Conservation (phyloP, 1,284 basidiomycete species). For the Heliocybe sulcata region DNA sequence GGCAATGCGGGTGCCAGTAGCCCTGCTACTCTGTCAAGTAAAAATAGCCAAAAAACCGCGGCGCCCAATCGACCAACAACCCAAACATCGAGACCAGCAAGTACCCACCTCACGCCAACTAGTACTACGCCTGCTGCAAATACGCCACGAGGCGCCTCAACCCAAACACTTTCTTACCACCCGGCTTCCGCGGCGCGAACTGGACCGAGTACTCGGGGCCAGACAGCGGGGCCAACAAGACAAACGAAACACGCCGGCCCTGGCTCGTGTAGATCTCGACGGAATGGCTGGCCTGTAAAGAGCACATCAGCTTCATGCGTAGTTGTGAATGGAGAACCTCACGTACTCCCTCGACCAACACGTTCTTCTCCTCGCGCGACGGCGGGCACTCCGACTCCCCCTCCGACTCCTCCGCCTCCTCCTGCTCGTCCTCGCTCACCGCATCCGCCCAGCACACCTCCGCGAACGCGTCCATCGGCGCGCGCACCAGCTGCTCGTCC, state of each 20-base stretch:
- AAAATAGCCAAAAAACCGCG: too few species aligned
- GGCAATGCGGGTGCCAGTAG: too few species aligned
- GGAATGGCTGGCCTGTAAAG: not conserved
- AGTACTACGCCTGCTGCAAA: not conserved
- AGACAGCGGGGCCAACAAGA: not conserved
- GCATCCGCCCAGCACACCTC: constrained; percentile 7
- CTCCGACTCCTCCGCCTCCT: not conserved
- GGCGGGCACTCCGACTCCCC: not conserved
- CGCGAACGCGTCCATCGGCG: constrained; percentile 12
- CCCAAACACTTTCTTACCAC: not conserved
- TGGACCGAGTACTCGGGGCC: not conserved
- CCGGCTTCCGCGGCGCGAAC: not conserved
- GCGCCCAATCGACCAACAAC: not conserved
- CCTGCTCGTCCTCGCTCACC: not conserved
- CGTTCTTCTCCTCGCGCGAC: not conserved
- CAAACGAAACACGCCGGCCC: not conserved
- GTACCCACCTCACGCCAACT: not conserved
- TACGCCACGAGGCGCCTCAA: not conserved
- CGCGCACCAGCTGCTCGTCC: constrained; percentile 7
- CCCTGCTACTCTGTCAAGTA: too few species aligned
- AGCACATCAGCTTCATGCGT: too few species aligned
- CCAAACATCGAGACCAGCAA: not conserved
- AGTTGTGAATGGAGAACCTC: not conserved
- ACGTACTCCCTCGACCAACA: not conserved
- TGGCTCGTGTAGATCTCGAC: not conserved